These are phyloP conservation scores for Hypoxylon sp. DNA, from an alignment of 2,329 filamentous ascomycete species.

Conservation along the genomic window DNA sequence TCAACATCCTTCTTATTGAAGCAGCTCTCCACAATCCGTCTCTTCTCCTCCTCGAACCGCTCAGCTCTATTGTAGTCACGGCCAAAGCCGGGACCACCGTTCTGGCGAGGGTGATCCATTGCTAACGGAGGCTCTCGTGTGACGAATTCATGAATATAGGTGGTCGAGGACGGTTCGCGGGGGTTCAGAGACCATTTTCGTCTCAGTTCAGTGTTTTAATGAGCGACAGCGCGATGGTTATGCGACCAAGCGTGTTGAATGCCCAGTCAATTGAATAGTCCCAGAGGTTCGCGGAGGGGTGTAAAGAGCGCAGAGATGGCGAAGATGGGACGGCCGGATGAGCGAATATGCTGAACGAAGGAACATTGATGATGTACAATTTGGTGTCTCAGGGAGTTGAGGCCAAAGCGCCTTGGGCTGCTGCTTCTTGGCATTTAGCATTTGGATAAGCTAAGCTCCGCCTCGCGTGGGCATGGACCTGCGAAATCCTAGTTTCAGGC, in stretches of 20 bases:
- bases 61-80: slow-evolving; percentile 73
- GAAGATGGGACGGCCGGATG: slow-evolving; percentile 27
- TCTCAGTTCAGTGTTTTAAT: slow-evolving; percentile 17
- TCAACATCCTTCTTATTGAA: slow-evolving; percentile 92
- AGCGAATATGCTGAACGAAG: slow-evolving; percentile 27
- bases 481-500: not conserved
- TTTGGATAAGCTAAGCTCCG: slow-evolving; percentile 14
- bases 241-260: slow-evolving; percentile 24
- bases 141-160: slow-evolving; percentile 52
- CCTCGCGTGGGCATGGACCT: not conserved
- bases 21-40: slow-evolving; percentile 93
- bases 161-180: slow-evolving; percentile 43
- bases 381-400: slow-evolving; percentile 42
- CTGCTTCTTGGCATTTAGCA: slow-evolving; percentile 32
- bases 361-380: slow-evolving; percentile 36
- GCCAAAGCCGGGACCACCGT: slow-evolving; percentile 55
- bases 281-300: not conserved
- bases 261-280: slow-evolving; percentile 15
- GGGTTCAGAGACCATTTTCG: slow-evolving; percentile 52
- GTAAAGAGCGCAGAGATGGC: slow-evolving; percentile 26
- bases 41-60: slow-evolving; percentile 96
- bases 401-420: slow-evolving; percentile 38
- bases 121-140: slow-evolving; percentile 38
- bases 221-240: slow-evolving; percentile 7
- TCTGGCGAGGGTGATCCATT: slow-evolving; percentile 52